These are phyloP conservation scores for Populus davidiana DNA, from an alignment of 345 rosid genomes.

Conservation along the genomic window DNA sequence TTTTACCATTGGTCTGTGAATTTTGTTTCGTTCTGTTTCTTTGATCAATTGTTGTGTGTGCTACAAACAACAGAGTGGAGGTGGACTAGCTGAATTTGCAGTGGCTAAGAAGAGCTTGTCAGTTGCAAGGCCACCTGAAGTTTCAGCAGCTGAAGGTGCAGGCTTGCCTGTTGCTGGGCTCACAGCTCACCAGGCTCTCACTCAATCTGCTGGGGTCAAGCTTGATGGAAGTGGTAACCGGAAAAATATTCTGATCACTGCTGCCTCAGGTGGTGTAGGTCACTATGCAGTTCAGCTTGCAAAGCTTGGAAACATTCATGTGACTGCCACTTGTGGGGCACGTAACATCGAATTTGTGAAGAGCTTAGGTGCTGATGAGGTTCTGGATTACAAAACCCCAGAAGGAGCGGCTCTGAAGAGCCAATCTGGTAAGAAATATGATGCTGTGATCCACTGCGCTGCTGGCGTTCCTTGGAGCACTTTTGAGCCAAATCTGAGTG, in stretches of 20 bases:
- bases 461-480: constrained; percentile 18
- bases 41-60: no score
- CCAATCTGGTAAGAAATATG: constrained; percentile 25
- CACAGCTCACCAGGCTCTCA: constrained; percentile 27
- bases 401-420: constrained; percentile 27
- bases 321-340: constrained; percentile 28
- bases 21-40: no score
- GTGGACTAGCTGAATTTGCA: constrained; percentile 20
- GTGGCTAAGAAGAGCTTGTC: constrained; percentile 14
- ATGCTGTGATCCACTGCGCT: constrained; percentile 29
- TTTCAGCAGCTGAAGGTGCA: constrained; percentile 26
- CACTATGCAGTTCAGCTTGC: constrained; percentile 27
- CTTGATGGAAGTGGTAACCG: constrained; percentile 18
- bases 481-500: constrained; percentile 21
- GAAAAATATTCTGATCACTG: constrained; percentile 24
- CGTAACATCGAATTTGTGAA: constrained; percentile 22
- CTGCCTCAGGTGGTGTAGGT: constrained; percentile 31
- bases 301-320: constrained; percentile 25
- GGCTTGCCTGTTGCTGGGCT: constrained; percentile 25
- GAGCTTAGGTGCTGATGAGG: constrained; percentile 26
- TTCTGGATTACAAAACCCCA: constrained; percentile 24
- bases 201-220: constrained; percentile 22
- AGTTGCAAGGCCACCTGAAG: constrained; percentile 26
- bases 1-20: no score
- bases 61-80: constrained; percentile 10